Conservation (phyloP, 169 alveolate genomes). For the Amoebophrya sp. region DNA sequence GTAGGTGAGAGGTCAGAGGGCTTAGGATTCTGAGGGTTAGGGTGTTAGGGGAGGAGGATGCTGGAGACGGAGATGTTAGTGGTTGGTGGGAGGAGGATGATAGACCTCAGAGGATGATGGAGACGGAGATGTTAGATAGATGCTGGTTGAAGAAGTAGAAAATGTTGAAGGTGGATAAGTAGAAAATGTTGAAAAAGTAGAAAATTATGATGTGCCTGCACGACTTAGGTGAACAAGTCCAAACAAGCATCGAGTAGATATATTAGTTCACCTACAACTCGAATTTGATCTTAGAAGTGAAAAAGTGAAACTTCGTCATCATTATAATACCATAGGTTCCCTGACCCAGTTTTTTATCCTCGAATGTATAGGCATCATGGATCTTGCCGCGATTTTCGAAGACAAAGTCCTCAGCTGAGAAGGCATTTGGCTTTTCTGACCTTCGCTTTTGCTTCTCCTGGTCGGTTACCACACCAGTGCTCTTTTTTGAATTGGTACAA, state of each 20-base stretch:
- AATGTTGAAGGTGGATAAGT: background rate
- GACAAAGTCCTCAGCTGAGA: background rate
- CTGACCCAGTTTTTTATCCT: conserved; percentile 6
- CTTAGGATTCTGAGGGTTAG: too few species aligned
- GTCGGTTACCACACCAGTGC: background rate
- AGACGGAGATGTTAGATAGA: background rate
- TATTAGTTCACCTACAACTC: too few species aligned
- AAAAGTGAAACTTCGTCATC: too few species aligned
- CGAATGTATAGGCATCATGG: background rate
- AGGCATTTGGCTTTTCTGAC: background rate
- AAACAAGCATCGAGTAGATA: too few species aligned
- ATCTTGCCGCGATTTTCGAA: background rate
- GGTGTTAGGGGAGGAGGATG: too few species aligned
- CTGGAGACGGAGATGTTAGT: background rate
- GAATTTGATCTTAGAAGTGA: too few species aligned
- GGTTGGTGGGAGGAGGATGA: background rate
- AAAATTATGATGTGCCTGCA: too few species aligned
- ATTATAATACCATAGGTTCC: background rate
- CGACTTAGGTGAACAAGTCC: too few species aligned
- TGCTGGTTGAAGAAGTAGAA: background rate
- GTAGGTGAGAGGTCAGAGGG: background rate
- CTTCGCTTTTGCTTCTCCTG: background rate
- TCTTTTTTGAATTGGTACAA: background rate
- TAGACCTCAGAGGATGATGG: background rate
- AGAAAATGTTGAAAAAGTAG: too few species aligned